A percentile compares a stretch with the other conserved stretches of the same genome.
Conservation (phyloP, 2,329 filamentous ascomycete genomes). For the Domatiomyces catenatus region DNA sequence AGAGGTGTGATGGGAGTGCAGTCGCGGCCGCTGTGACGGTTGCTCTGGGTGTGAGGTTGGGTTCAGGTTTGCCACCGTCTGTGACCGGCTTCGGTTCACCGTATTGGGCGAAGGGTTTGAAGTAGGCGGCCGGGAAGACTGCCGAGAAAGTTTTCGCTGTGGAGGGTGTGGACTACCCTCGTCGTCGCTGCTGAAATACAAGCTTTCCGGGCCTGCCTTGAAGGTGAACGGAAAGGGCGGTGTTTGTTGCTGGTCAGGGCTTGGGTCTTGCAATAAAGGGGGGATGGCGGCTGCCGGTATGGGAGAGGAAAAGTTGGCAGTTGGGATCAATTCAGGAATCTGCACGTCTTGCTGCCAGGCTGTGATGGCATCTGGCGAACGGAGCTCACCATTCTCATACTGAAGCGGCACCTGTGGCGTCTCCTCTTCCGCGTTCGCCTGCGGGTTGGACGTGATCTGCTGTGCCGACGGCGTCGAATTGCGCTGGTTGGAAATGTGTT, state of each 20-base stretch:
- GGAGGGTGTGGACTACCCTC: constrained; percentile 13
- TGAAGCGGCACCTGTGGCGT: constrained; percentile 5
- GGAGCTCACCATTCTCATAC: constrained; percentile 8
- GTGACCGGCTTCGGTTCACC: constrained; percentile 4
- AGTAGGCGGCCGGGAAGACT: constrained; percentile 15
- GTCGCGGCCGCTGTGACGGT: constrained; percentile 4
- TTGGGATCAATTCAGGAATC: constrained; percentile 9
- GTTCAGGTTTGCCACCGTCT: not conserved
- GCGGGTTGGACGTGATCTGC: constrained; percentile 16
- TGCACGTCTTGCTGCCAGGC: constrained; percentile 9
- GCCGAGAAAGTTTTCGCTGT: constrained; percentile 9
- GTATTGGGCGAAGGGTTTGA: constrained; percentile 17
- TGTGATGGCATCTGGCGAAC: constrained; percentile 4
- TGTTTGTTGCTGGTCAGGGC: constrained; percentile 13
- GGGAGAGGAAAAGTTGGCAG: constrained; percentile 11
- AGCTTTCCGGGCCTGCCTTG: constrained; percentile 14
- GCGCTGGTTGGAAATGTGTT: constrained; percentile 33
- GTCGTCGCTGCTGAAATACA: constrained; percentile 18
- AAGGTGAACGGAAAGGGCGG: constrained; percentile 14
- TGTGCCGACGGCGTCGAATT: constrained; percentile 11
- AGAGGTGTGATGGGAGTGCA: constrained; percentile 11
- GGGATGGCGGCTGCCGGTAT: constrained; percentile 5
- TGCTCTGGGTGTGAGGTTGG: not conserved
- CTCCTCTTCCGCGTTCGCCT: constrained; percentile 11
- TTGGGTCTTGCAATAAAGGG: constrained; percentile 8